These are phyloP conservation scores for Aureobasidium namibiae DNA, from an alignment of 2,329 filamentous ascomycete genomes.

Conservation along the genomic window DNA sequence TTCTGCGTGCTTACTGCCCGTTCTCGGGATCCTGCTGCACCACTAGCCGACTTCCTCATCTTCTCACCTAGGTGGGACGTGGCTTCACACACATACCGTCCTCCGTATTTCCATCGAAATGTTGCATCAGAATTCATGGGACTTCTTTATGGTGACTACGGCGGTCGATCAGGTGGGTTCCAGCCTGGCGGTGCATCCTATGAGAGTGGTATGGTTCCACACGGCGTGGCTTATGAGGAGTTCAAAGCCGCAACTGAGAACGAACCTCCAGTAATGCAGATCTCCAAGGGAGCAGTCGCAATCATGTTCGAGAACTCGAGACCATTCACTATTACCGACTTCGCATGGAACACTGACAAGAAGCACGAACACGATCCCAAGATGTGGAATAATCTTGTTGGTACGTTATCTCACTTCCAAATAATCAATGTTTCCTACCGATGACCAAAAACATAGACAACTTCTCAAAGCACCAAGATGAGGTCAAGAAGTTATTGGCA, in stretches of 20 bases:
- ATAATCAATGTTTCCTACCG: too few species aligned
- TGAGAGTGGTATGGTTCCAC: constrained; percentile 29
- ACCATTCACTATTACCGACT: constrained; percentile 7
- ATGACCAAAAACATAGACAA: background rate
- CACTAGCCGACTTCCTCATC: constrained; percentile 30
- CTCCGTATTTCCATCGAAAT: constrained; percentile 33
- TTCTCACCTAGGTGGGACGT: constrained; percentile 32
- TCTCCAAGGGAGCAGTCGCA: constrained; percentile 35
- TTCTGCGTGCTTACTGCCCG: constrained; percentile 30
- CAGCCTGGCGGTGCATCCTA: constrained; percentile 29
- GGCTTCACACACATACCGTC: constrained; percentile 30
- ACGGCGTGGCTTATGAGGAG: constrained; percentile 28
- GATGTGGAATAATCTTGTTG: constrained; percentile 29
- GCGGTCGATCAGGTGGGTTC: constrained; percentile 36
- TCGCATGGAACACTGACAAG: constrained; percentile 23
- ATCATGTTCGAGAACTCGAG: constrained; percentile 32
- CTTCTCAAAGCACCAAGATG: background rate
- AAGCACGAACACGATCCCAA: constrained; percentile 34
- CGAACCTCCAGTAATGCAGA: constrained; percentile 38
- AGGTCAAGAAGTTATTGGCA: background rate
- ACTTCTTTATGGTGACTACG: constrained; percentile 28
- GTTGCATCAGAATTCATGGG: constrained; percentile 30
- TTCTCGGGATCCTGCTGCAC: constrained; percentile 28
- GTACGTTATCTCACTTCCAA: background rate
- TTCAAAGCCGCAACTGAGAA: constrained; percentile 42